Evolutionary conservation across 305 asterid species (phyloP).

Genomic region (Coffea humblotiana): DNA sequence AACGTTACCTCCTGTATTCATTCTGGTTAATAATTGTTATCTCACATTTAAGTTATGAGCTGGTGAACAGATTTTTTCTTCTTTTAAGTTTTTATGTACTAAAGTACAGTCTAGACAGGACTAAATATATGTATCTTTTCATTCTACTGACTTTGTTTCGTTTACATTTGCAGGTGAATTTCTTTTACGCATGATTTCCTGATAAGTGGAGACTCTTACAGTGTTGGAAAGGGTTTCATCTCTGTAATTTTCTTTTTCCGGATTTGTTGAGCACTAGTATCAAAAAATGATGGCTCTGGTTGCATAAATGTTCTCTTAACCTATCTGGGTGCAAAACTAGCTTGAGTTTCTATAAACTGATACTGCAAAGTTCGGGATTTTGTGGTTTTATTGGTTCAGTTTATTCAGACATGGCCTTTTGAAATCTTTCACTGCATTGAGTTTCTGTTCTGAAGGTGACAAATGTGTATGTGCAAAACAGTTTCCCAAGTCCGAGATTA

Average conservation of each 20-base stretch:
- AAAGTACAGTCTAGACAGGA: neutral
- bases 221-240: constrained; percentile 2
- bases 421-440: neutral
- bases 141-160: neutral
- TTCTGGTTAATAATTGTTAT: neutral
- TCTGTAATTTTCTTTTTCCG: neutral
- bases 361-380: neutral
- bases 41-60: neutral
- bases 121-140: neutral
- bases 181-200: neutral
- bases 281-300: constrained; percentile 10
- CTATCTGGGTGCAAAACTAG: constrained; percentile 9
- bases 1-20: neutral
- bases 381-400: neutral
- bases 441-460: neutral
- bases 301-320: constrained; percentile 19
- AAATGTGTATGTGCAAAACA: neutral
- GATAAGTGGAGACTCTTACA: constrained; percentile 12
- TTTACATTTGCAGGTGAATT: constrained; percentile 18
- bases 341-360: neutral
- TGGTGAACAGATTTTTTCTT: neutral
- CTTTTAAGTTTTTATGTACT: neutral
- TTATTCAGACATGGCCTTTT: neutral
- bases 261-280: constrained; percentile 2
- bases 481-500: neutral